These are phyloP conservation scores for Phaeosphaeriaceae sp. DNA, from an alignment of 2,329 filamentous ascomycete genomes.

Conservation along the genomic window DNA sequence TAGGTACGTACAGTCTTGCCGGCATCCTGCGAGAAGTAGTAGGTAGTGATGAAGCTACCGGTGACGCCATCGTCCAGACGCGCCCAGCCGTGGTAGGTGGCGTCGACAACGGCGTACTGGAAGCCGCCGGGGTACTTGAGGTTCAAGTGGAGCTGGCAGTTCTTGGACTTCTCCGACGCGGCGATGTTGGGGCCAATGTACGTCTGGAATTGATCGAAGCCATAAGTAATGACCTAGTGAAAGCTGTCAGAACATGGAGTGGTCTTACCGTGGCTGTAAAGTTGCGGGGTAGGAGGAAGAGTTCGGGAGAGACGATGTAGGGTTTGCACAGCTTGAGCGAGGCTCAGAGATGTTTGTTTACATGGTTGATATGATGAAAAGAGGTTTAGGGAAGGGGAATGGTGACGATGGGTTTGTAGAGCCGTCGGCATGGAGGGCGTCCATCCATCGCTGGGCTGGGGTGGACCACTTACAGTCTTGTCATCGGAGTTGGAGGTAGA, in stretches of 20 bases:
- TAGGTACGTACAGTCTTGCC: constrained; percentile 34
- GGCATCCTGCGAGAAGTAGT: constrained; percentile 48
- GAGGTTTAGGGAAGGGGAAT: background rate
- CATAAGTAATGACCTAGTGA: constrained; percentile 41
- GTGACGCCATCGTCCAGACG: constrained; percentile 43
- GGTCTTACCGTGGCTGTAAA: background rate
- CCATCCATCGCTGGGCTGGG: background rate
- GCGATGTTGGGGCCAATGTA: constrained; percentile 41
- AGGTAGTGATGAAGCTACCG: constrained; percentile 43
- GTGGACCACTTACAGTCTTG: constrained; percentile 37
- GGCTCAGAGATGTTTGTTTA: background rate
- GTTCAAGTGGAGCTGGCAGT: constrained; percentile 47
- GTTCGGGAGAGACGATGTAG: constrained; percentile 3
- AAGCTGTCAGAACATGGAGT: background rate
- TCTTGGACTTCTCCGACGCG: constrained; percentile 41
- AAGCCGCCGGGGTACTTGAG: constrained; percentile 48
- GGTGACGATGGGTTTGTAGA: background rate
- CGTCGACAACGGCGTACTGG: constrained; percentile 45
- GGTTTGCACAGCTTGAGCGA: background rate
- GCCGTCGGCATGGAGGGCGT: background rate
- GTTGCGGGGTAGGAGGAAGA: constrained; percentile 1
- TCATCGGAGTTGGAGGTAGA: constrained; percentile 40
- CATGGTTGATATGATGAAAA: background rate
- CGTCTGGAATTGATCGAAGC: constrained; percentile 44
- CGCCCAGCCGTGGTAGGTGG: constrained; percentile 48